Evolutionary conservation across 306 rosid species (phyloP).

Genomic region (Castanopsis chinensis): DNA sequence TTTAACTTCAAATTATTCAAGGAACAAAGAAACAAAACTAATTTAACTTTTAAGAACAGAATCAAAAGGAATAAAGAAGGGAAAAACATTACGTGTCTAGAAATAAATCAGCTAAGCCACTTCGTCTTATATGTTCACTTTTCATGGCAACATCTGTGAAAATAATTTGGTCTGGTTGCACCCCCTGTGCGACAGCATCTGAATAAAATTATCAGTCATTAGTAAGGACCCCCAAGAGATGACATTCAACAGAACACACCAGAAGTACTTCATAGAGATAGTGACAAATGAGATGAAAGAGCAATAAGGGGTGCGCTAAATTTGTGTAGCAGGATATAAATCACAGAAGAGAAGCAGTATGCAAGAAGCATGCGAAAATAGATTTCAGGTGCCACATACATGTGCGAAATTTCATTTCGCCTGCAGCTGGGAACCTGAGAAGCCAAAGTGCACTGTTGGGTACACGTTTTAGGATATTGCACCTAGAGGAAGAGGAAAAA

Average conservation of each 20-base stretch:
- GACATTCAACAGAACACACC: too few species aligned
- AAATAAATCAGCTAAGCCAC: constrained; percentile 88
- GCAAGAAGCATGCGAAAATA: background rate
- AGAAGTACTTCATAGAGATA: too few species aligned
- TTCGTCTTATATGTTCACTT: constrained; percentile 90
- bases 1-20: too few species aligned
- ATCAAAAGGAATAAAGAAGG: too few species aligned
- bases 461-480: constrained; percentile 92
- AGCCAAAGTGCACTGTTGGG: constrained; percentile 99
- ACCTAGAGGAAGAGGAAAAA: constrained; percentile 47
- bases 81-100: constrained; percentile 70
- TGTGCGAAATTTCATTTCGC: constrained; percentile 83
- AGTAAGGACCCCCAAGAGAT: too few species aligned
- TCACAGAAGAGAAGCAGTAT: too few species aligned
- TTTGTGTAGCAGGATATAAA: too few species aligned
- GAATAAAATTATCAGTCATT: background rate
- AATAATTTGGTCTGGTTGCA: constrained; percentile 86
- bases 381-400: constrained; percentile 44
- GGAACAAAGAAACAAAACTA: too few species aligned
- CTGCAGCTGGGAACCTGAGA: constrained; percentile 95
- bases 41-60: too few species aligned
- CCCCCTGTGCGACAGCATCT: constrained; percentile 95
- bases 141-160: constrained; percentile 99
- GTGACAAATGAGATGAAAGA: too few species aligned
- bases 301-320: too few species aligned